phyloP scores from a whole-genome alignment of 139 green algal species.

The Micractinium conductrix region DNA sequence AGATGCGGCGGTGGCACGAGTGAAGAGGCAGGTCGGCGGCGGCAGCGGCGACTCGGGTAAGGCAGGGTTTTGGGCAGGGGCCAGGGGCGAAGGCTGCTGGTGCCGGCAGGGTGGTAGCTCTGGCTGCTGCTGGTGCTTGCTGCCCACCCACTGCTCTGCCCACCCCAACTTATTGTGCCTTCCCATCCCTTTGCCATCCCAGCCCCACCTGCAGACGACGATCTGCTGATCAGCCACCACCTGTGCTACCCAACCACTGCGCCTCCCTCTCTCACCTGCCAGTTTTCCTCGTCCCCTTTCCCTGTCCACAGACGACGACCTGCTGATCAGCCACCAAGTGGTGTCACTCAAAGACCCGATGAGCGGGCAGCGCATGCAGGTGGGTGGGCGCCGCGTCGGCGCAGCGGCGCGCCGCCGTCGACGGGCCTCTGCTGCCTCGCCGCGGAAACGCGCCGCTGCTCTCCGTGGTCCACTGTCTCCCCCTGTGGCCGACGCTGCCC shows the following conservation, averaged over 20 bases:
- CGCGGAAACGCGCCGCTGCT: not conserved
- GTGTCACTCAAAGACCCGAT: conserved; percentile 45
- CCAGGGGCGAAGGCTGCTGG: not conserved
- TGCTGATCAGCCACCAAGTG: conserved; percentile 41
- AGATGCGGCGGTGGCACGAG: conserved; percentile 49
- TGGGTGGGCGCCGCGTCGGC: not conserved
- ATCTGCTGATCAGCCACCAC: too few relatives aligned
- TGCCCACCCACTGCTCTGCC: not conserved
- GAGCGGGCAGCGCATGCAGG: conserved; percentile 40
- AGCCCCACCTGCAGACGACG: too few relatives aligned
- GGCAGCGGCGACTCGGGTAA: conserved; percentile 20
- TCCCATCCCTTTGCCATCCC: not conserved
- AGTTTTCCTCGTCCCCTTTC: not conserved
- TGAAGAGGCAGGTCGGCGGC: conserved; percentile 53
- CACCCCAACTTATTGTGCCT: not conserved
- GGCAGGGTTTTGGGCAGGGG: not conserved
- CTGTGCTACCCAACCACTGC: too few relatives aligned
- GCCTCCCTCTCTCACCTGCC: too few relatives aligned
- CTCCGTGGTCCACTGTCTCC: not conserved
- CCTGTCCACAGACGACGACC: conserved; percentile 14
- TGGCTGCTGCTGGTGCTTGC: too few relatives aligned
- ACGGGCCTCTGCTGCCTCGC: not conserved
- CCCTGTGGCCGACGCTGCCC: not conserved
- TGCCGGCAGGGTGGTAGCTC: not conserved
- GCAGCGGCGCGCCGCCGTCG: not conserved